Evolutionary conservation across 75 land plant genomes (phyloP).

Genomic region (Pinus tabuliformis): DNA sequence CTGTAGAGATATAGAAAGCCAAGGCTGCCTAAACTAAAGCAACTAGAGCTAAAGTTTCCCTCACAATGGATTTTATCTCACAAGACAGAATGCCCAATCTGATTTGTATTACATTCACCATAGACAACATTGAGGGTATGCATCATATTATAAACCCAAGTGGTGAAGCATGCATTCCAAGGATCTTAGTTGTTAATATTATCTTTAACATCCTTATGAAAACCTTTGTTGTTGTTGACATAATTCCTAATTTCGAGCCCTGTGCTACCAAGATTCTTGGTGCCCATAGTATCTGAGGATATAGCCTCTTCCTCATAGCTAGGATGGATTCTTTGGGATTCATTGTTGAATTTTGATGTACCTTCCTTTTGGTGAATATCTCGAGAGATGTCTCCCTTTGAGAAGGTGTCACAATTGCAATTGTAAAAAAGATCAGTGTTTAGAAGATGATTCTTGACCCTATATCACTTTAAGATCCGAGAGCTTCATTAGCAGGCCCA

Average conservation of each 20-base stretch:
- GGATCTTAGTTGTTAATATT: conserved; percentile 48
- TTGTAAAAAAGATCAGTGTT: too few relatives aligned
- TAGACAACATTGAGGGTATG: conserved; percentile 72
- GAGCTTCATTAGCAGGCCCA: too few relatives aligned
- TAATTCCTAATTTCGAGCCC: conserved; percentile 87
- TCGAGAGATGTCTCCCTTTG: too few relatives aligned
- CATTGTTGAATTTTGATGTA: too few relatives aligned
- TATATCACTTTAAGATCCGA: too few relatives aligned
- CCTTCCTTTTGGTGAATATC: too few relatives aligned
- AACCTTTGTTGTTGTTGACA: conserved; percentile 66
- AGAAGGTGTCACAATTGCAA: too few relatives aligned
- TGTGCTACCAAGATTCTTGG: conserved; percentile 60
- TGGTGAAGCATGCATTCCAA: conserved; percentile 80
- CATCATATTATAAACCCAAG: conserved; percentile 79
- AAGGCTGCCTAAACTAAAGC: conserved; percentile 65
- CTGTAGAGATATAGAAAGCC: conserved; percentile 72
- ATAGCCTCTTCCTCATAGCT: too few relatives aligned
- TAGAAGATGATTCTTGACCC: too few relatives aligned
- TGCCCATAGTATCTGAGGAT: too few relatives aligned
- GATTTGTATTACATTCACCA: conserved; percentile 76
- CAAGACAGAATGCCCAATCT: conserved; percentile 77
- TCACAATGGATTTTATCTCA: conserved; percentile 42
- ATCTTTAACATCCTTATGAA: conserved; percentile 43
- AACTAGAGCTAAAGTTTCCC: conserved; percentile 54
- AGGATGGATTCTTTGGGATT: too few relatives aligned